Conservation (phyloP, 75 land plant genomes). For the Pinus taeda region DNA sequence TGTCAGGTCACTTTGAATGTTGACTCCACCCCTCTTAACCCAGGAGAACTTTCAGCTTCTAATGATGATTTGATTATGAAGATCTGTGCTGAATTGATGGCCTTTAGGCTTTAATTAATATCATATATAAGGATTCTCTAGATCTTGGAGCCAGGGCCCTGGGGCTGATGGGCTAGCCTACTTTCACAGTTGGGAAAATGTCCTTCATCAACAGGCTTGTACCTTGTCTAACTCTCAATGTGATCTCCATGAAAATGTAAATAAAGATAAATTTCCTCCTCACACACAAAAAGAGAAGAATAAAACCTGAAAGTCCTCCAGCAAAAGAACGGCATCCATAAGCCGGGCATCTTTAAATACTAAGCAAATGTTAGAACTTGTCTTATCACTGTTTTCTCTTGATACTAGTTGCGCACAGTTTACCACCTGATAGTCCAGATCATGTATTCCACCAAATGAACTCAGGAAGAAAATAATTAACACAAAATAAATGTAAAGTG, state of each 20-base stretch:
- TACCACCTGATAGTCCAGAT: constrained; percentile 19
- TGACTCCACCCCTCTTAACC: neutral
- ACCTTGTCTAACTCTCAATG: no score
- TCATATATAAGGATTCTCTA: no score
- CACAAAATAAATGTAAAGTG: neutral
- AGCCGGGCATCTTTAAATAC: constrained; percentile 34
- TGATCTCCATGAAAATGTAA: neutral
- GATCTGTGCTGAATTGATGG: no score
- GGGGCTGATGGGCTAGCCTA: no score
- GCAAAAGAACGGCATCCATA: constrained; percentile 33
- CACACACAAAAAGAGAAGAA: neutral
- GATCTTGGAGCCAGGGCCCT: no score
- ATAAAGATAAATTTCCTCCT: neutral
- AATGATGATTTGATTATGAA: no score
- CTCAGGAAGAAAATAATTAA: neutral
- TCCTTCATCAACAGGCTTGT: no score
- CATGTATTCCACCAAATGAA: neutral
- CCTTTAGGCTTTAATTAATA: no score
- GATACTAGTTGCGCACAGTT: constrained; percentile 30
- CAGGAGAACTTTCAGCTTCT: neutral
- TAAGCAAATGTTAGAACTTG: constrained; percentile 18
- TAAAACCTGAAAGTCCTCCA: constrained; percentile 30
- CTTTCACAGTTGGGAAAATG: neutral
- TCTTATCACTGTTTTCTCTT: constrained; percentile 31
- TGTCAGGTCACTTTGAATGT: no score